A percentile compares a stretch with the other conserved stretches of the same genome.
These are phyloP conservation scores for Abrus pulchellus DNA, from an alignment of 306 rosid genomes.

Conservation along the genomic window DNA sequence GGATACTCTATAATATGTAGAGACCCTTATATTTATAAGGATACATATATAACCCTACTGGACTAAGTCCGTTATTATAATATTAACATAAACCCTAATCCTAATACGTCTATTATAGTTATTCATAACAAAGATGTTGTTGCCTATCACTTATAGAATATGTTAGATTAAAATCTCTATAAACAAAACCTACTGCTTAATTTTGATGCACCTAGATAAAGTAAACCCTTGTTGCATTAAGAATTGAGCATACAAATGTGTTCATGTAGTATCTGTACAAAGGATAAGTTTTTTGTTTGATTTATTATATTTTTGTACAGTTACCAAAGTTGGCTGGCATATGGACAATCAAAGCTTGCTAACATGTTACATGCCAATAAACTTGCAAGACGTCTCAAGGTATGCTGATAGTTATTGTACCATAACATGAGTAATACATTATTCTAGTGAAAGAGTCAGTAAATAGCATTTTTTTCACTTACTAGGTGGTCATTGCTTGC, in stretches of 20 bases:
- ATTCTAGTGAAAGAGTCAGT: too few relatives aligned
- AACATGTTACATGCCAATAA: constrained; percentile 76
- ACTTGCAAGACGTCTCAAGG: constrained; percentile 71
- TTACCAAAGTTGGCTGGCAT: constrained; percentile 60
- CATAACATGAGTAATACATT: neutral
- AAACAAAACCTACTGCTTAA: neutral
- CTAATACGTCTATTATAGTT: too few relatives aligned
- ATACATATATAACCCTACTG: too few relatives aligned
- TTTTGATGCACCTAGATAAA: neutral
- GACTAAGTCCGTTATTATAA: too few relatives aligned
- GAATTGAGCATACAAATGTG: neutral
- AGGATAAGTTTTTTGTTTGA: neutral
- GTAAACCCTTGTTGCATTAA: neutral
- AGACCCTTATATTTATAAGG: too few relatives aligned
- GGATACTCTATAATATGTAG: too few relatives aligned
- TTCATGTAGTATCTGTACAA: neutral
- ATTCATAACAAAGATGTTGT: too few relatives aligned
- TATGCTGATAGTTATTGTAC: neutral
- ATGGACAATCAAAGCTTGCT: constrained; percentile 81
- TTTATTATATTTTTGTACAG: constrained; percentile 44
- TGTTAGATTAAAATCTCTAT: neutral
- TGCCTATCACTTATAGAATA: neutral
- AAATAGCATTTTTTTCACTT: too few relatives aligned
- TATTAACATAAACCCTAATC: too few relatives aligned
- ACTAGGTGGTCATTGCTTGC: too few relatives aligned